Conservation (phyloP, 495 filamentous ascomycete species). For the Pseudotulostoma volvatum region DNA sequence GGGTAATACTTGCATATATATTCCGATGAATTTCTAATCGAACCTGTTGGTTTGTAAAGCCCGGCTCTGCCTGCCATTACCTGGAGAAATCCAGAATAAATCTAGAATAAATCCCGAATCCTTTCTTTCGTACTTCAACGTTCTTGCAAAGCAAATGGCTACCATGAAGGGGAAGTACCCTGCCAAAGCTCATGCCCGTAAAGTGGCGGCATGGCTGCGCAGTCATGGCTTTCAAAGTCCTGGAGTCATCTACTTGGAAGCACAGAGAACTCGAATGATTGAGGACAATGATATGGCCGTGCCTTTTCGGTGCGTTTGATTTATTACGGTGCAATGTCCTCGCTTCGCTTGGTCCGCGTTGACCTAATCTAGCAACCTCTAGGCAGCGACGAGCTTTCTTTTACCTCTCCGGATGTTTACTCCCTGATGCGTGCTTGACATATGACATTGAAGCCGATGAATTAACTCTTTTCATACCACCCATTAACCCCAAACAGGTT, state of each 20-base stretch:
- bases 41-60: too few relatives aligned
- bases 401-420: slow-evolving; percentile 78
- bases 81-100: too few relatives aligned
- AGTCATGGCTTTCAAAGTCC: slow-evolving; percentile 15
- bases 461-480: slow-evolving; percentile 83
- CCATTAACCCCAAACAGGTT: slow-evolving; percentile 74
- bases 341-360: too few relatives aligned
- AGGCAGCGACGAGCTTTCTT: slow-evolving; percentile 82
- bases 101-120: not conserved
- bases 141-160: slow-evolving; percentile 14
- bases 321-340: slow-evolving; percentile 1
- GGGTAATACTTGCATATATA: too few relatives aligned
- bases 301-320: slow-evolving; percentile 51
- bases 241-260: slow-evolving; percentile 65
- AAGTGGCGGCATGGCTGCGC: slow-evolving; percentile 59
- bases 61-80: too few relatives aligned
- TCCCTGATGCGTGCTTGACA: slow-evolving; percentile 66
- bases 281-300: slow-evolving; percentile 71
- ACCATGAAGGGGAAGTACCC: slow-evolving; percentile 73
- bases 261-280: slow-evolving; percentile 54
- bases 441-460: slow-evolving; percentile 59
- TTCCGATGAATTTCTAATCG: too few relatives aligned
- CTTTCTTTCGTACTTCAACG: not conserved
- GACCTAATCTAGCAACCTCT: too few relatives aligned
- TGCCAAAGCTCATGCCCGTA: slow-evolving; percentile 74